Percentiles rank a stretch among this genome's conserved stretches.
phyloP scores from a whole-genome alignment of 805 yeast species.

The Deakozyma indianensis region DNA sequence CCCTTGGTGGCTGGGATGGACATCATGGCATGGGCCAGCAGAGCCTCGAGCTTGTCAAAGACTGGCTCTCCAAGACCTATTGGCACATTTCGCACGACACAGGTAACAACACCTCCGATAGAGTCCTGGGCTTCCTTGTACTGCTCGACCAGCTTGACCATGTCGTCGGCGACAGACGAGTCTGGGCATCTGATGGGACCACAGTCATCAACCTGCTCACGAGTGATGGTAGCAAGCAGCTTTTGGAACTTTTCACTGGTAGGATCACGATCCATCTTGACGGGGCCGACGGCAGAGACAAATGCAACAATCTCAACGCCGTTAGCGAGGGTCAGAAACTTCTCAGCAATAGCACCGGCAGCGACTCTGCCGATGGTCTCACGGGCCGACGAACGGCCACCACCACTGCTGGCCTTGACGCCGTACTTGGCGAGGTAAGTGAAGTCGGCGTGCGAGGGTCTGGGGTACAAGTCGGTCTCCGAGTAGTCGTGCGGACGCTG shows the following conservation, averaged over 20 bases:
- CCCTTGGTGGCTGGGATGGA: constrained; percentile 98
- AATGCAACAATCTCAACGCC: constrained; percentile 92
- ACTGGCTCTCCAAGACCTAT: constrained; percentile 97
- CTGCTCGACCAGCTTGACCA: constrained; percentile 78
- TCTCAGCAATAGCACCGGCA: constrained; percentile 97
- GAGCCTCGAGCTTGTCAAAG: constrained; percentile 91
- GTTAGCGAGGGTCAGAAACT: constrained; percentile 60
- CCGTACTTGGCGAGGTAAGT: constrained; percentile 88
- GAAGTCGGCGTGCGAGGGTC: constrained; percentile 97
- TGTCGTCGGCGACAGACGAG: constrained; percentile 47
- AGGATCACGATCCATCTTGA: constrained; percentile 64
- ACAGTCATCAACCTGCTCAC: constrained; percentile 73
- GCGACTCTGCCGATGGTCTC: constrained; percentile 99
- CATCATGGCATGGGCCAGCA: constrained; percentile 93
- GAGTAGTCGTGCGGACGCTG: constrained; percentile 94
- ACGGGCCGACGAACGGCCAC: constrained; percentile 94
- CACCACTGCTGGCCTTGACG: constrained; percentile 86
- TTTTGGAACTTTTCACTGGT: constrained; percentile 49
- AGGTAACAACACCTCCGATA: constrained; percentile 95
- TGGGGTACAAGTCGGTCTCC: constrained; percentile 88
- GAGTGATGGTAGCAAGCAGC: constrained; percentile 59
- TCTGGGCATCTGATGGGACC: constrained; percentile 96
- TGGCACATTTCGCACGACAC: constrained; percentile 90
- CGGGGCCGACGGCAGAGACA: constrained; percentile 81
- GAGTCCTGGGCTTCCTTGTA: constrained; percentile 81